Evolutionary conservation across 2,329 filamentous ascomycete genomes (phyloP).

Genomic region (Aspergillus costaricaensis): DNA sequence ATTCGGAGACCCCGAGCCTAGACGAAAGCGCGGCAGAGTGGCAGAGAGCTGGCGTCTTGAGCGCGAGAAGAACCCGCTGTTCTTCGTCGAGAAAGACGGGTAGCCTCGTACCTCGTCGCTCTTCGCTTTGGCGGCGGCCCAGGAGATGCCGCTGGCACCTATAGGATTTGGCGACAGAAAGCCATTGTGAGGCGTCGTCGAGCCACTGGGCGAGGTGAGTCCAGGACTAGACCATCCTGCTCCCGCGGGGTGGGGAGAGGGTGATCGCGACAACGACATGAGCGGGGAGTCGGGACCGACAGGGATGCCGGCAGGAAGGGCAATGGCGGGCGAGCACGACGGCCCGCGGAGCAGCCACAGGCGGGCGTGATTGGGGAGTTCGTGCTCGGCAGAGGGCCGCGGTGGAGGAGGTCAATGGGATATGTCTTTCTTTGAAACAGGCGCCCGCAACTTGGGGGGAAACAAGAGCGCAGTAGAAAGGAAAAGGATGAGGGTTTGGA

Average conservation of each 20-base stretch:
- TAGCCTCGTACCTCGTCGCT: constrained; percentile 73
- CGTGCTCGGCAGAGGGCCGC: neutral
- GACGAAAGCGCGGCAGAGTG: constrained; percentile 72
- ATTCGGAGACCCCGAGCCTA: constrained; percentile 35
- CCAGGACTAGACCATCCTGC: constrained; percentile 88
- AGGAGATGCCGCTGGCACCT: constrained; percentile 59
- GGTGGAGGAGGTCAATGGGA: neutral
- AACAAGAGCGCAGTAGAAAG: neutral
- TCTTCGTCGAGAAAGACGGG: constrained; percentile 76
- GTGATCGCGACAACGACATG: constrained; percentile 87
- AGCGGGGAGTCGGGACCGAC: constrained; percentile 56
- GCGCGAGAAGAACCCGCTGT: constrained; percentile 82
- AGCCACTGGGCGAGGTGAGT: constrained; percentile 70
- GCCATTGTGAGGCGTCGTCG: constrained; percentile 63
- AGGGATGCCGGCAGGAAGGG: constrained; percentile 28
- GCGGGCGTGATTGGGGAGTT: constrained; percentile 1
- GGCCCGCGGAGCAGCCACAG: neutral
- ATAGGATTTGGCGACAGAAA: constrained; percentile 27
- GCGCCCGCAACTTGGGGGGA: neutral
- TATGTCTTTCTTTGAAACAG: constrained; percentile 3
- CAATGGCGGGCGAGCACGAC: neutral
- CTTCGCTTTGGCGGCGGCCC: constrained; percentile 79
- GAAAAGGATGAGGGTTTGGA: neutral
- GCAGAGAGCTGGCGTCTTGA: constrained; percentile 80
- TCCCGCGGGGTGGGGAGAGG: constrained; percentile 72